Evolutionary conservation across 2,329 filamentous ascomycete genomes (phyloP).

Genomic region (Aspergillus jensenii): DNA sequence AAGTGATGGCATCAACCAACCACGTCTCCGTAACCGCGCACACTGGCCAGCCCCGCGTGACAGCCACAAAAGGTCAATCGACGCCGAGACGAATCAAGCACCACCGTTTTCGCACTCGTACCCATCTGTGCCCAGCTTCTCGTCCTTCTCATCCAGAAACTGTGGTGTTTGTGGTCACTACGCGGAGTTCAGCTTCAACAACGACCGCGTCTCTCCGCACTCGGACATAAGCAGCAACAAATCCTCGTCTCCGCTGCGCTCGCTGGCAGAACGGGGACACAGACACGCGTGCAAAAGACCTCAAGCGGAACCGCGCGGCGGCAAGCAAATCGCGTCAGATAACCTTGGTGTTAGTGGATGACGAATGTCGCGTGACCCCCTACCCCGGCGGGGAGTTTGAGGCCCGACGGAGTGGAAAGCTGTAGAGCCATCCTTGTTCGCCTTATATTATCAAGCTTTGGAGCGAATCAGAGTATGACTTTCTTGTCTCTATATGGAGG

Average conservation of each 20-base stretch:
- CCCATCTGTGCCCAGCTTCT: background rate
- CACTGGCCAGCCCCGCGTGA: background rate
- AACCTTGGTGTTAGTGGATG: too few species aligned
- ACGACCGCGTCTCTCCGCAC: background rate
- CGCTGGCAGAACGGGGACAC: background rate
- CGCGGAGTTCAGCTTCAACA: background rate
- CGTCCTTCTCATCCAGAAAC: background rate
- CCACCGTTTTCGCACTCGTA: background rate
- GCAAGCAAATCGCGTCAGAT: slow-evolving; percentile 61
- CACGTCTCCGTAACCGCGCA: background rate
- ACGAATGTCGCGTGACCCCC: too few species aligned
- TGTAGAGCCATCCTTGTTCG: too few species aligned
- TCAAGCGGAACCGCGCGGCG: slow-evolving; percentile 60
- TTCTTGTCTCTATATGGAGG: too few species aligned
- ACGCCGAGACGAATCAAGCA: background rate
- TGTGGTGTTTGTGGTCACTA: background rate
- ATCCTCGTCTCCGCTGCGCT: background rate
- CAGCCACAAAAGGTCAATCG: background rate
- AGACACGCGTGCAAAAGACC: slow-evolving; percentile 50
- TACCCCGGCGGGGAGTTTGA: too few species aligned
- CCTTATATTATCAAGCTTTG: too few species aligned
- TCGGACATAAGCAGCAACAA: slow-evolving; percentile 3
- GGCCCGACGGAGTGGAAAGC: too few species aligned
- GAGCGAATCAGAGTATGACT: background rate
- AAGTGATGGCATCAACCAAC: background rate